A percentile compares a stretch with the other conserved stretches of the same genome.
phyloP scores from a whole-genome alignment of 352 stramenopile genomes.

The Saprolegnia diclina region DNA sequence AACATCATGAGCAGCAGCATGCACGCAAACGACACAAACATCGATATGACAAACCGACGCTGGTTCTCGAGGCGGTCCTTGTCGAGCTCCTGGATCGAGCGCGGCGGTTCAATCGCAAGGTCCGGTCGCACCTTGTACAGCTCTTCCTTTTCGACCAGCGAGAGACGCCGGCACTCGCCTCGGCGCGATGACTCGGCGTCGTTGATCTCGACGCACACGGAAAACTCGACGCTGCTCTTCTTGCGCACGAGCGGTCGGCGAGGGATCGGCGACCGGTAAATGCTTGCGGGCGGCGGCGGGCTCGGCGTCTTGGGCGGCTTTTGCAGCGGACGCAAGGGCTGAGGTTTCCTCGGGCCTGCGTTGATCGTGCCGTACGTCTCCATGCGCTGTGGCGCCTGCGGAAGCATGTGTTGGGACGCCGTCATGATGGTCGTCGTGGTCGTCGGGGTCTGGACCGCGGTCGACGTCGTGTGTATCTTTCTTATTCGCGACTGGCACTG shows the following conservation, averaged over 20 bases:
- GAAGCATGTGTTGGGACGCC: neutral
- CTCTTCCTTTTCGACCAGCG: conserved; percentile 71
- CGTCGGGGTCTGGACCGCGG: neutral
- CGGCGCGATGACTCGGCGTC: neutral
- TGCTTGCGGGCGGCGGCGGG: conserved; percentile 1
- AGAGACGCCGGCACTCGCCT: conserved; percentile 45
- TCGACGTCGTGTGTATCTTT: neutral
- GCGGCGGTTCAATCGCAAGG: conserved; percentile 52
- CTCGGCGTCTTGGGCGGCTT: neutral
- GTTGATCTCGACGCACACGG: conserved; percentile 10
- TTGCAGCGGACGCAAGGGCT: neutral
- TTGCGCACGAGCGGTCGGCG: conserved; percentile 12
- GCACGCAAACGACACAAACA: conserved; percentile 15
- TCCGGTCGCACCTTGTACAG: conserved; percentile 77
- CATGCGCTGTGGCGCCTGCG: neutral
- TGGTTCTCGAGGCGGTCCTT: conserved; percentile 12
- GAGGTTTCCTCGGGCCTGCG: neutral
- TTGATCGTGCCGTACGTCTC: conserved; percentile 18
- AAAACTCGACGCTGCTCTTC: conserved; percentile 25
- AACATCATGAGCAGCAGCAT: conserved; percentile 23
- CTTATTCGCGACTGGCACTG: neutral
- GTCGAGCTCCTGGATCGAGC: conserved; percentile 1
- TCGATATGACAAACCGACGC: conserved; percentile 4
- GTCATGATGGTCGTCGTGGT: neutral
- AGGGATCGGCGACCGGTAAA: conserved; percentile 16